These are phyloP conservation scores for Paramecium primaurelia DNA, from an alignment of 73 alveolate species.

Conservation along the genomic window DNA sequence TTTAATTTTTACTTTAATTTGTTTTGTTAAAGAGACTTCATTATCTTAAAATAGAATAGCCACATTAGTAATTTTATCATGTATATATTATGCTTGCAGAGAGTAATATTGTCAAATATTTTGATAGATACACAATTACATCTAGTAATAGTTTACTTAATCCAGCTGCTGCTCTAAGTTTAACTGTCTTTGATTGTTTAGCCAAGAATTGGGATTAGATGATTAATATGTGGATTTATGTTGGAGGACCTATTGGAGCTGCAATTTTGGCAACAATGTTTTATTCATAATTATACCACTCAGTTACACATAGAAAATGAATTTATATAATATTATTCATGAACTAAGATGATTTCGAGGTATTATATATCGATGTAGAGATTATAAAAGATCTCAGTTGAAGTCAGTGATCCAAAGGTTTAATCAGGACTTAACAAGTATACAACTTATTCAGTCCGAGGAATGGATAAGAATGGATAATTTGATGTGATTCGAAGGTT, in stretches of 20 bases:
- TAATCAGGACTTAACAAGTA: conserved; percentile 49
- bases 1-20: background rate
- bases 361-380: background rate
- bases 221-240: conserved; percentile 19
- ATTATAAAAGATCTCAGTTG: conserved; percentile 14
- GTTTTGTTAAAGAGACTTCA: conserved; percentile 4
- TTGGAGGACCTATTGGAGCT: conserved; percentile 17
- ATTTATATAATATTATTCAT: background rate
- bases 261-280: conserved; percentile 35
- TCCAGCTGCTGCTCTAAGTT: conserved; percentile 37
- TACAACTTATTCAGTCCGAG: conserved; percentile 69
- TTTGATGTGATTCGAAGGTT: conserved; percentile 79
- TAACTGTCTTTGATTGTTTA: background rate
- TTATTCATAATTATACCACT: conserved; percentile 28
- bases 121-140: background rate
- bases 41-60: background rate
- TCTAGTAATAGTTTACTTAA: background rate
- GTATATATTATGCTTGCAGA: background rate
- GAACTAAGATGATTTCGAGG: conserved; percentile 41
- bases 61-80: background rate
- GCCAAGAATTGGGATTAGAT: background rate
- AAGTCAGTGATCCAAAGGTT: conserved; percentile 29
- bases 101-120: background rate
- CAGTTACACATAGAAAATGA: conserved; percentile 10
- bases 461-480: conserved; percentile 73